Conservation (phyloP, 176 grass and related monocot genomes). For the Secale cereale region DNA sequence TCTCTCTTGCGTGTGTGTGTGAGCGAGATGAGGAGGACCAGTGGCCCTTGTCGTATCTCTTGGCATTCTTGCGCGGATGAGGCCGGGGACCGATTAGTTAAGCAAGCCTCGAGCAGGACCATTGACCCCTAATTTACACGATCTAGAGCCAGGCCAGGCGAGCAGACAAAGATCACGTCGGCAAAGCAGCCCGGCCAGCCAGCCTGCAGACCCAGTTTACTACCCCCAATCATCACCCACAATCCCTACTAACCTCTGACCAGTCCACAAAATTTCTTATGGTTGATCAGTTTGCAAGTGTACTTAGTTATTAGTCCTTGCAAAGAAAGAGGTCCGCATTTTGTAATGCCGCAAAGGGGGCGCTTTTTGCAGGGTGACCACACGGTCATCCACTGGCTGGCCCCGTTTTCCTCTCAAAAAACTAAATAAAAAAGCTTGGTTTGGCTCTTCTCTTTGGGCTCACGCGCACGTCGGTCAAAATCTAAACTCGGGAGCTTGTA, state of each 20-base stretch:
- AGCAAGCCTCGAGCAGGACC: neutral
- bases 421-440: neutral
- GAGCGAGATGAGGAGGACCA: neutral
- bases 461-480: conserved; percentile 25
- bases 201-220: neutral
- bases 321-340: neutral
- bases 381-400: neutral
- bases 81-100: conserved; percentile 14
- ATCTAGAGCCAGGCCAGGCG: neutral
- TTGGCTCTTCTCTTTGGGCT: neutral
- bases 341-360: neutral
- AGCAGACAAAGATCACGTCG: conserved; percentile 20
- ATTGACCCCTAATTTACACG: conserved; percentile 25
- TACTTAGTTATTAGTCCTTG: neutral
- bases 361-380: neutral
- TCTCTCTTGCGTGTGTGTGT: too few relatives aligned
- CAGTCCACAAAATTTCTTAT: neutral
- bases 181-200: neutral
- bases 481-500: conserved; percentile 42
- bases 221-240: neutral
- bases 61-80: conserved; percentile 13
- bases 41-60: conserved; percentile 30
- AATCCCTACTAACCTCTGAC: neutral
- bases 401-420: neutral
- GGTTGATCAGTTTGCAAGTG: neutral